Percentiles rank a stretch among this genome's conserved stretches.
Conservation (phyloP, 2,329 filamentous ascomycete species). For the Atkinsonella hypoxylon region DNA sequence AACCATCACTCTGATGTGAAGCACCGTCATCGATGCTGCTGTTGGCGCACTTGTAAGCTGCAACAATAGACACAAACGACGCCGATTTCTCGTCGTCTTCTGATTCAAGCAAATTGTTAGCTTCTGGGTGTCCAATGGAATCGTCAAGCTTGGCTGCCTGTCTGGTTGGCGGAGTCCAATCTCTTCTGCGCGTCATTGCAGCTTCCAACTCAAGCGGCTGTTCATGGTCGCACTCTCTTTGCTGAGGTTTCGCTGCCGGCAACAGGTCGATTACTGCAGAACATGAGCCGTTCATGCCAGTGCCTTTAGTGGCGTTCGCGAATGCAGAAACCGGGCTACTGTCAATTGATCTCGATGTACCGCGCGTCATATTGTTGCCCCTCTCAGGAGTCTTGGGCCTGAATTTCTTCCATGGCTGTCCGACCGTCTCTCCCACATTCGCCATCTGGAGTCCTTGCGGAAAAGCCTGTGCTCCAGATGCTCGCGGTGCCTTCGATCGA, state of each 20-base stretch:
- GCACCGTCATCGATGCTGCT: constrained; percentile 1
- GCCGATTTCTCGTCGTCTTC: constrained; percentile 10
- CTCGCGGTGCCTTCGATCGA: background rate
- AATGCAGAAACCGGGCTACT: background rate
- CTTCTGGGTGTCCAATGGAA: constrained; percentile 18
- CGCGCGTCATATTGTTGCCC: background rate
- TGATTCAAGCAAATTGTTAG: constrained; percentile 7
- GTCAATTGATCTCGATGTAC: background rate
- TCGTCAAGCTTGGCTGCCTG: constrained; percentile 19
- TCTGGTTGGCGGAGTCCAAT: constrained; percentile 56
- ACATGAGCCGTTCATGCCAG: background rate
- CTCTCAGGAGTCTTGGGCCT: constrained; percentile 11
- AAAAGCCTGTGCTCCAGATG: background rate
- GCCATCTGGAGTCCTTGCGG: background rate
- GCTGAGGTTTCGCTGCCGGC: background rate
- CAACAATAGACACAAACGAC: constrained; percentile 32
- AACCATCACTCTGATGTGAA: background rate
- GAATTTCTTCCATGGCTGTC: constrained; percentile 27
- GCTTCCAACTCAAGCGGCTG: constrained; percentile 28
- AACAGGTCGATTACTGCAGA: background rate
- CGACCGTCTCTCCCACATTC: constrained; percentile 6
- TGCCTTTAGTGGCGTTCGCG: background rate
- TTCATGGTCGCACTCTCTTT: constrained; percentile 2
- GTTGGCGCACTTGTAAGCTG: constrained; percentile 27
- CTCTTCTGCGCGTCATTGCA: constrained; percentile 42